Conservation (phyloP, 768 basidiomycete species). For the Phaeotremella skinneri region DNA sequence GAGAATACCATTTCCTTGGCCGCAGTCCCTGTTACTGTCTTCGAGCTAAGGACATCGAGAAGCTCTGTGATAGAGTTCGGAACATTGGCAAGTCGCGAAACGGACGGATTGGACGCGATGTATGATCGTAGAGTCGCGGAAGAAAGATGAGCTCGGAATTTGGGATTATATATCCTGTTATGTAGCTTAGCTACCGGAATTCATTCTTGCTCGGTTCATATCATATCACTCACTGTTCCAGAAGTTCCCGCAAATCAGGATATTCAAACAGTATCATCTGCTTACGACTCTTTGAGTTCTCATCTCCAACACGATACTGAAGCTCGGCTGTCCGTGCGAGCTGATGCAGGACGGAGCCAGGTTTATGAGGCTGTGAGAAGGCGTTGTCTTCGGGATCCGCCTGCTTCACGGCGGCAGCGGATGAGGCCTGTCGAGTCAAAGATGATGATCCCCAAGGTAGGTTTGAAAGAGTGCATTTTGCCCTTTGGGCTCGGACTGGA, state of each 20-base stretch:
- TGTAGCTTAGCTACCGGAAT: neutral
- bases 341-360: conserved; percentile 19
- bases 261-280: conserved; percentile 37
- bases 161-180: conserved; percentile 39
- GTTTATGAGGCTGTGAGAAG: neutral
- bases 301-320: conserved; percentile 24
- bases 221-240: conserved; percentile 36
- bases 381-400: neutral
- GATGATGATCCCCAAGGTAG: no score
- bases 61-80: conserved; percentile 15
- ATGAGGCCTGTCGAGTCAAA: no score
- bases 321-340: conserved; percentile 31
- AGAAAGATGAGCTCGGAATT: conserved; percentile 31
- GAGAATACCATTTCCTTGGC: conserved; percentile 18
- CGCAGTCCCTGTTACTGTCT: conserved; percentile 27
- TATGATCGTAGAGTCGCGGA: conserved; percentile 20
- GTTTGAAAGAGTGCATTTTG: no score
- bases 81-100: neutral
- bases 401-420: no score
- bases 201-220: neutral
- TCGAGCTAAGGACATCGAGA: conserved; percentile 21
- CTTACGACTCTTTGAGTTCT: conserved; percentile 37
- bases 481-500: no score
- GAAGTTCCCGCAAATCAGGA: conserved; percentile 36
- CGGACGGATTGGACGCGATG: neutral